Percentiles rank a stretch among this genome's conserved stretches.
phyloP scores from a whole-genome alignment of 116 monocot genomes.

The Iris pallida region DNA sequence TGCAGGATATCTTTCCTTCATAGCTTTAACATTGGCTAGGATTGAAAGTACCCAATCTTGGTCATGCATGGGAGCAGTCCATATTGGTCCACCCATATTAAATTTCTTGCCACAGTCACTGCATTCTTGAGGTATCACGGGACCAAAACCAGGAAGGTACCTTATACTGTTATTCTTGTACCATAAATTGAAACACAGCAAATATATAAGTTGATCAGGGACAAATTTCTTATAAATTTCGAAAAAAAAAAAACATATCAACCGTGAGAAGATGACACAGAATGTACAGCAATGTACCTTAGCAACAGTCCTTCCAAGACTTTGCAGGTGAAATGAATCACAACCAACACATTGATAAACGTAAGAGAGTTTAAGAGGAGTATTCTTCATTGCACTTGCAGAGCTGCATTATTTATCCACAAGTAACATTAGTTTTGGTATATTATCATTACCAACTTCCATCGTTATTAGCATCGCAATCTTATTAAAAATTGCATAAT shows the following conservation, averaged over 20 bases:
- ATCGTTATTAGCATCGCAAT: no score
- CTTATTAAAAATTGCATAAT: no score
- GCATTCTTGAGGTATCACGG: slow-evolving; percentile 74
- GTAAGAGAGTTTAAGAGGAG: slow-evolving; percentile 88
- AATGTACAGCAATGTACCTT: slow-evolving; percentile 43
- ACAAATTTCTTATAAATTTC: background rate
- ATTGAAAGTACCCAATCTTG: slow-evolving; percentile 78
- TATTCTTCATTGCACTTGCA: slow-evolving; percentile 79
- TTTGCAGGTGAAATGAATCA: slow-evolving; percentile 90
- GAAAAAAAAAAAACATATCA: background rate
- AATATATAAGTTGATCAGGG: background rate
- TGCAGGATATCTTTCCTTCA: slow-evolving; percentile 82
- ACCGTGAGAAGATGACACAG: background rate
- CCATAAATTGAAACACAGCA: slow-evolving; percentile 1
- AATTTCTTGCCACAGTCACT: slow-evolving; percentile 80
- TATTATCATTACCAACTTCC: no score
- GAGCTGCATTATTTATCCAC: slow-evolving; percentile 39
- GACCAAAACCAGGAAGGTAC: slow-evolving; percentile 75
- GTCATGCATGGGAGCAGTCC: slow-evolving; percentile 96
- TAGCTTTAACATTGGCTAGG: slow-evolving; percentile 52
- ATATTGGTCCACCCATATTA: slow-evolving; percentile 95
- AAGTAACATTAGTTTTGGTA: no score
- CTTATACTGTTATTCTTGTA: slow-evolving; percentile 70
- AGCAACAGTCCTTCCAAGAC: slow-evolving; percentile 62
- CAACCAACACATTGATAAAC: slow-evolving; percentile 95